A percentile compares a stretch with the other conserved stretches of the same genome.
These are phyloP conservation scores for Candida odintsovae DNA, from an alignment of 805 yeast genomes.

Conservation along the genomic window DNA sequence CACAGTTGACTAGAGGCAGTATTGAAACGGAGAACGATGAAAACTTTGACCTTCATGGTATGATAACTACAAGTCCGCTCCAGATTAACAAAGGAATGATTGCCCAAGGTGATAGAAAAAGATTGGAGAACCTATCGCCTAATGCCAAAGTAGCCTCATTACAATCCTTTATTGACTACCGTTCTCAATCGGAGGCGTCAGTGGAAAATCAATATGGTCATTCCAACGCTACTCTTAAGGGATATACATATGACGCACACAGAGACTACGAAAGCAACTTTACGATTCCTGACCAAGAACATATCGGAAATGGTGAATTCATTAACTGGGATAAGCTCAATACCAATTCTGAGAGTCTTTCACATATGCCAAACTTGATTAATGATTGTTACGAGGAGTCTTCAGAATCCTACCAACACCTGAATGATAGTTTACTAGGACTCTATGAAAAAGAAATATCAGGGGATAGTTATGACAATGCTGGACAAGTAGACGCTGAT, in stretches of 20 bases:
- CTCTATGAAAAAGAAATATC: background rate
- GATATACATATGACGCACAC: background rate
- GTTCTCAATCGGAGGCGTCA: background rate
- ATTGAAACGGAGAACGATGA: constrained; percentile 12
- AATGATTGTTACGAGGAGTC: background rate
- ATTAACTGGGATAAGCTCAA: constrained; percentile 4
- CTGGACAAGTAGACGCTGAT: background rate
- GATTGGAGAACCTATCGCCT: background rate
- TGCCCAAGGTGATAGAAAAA: background rate
- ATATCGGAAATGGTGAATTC: background rate
- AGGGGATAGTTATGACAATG: background rate
- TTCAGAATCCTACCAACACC: background rate
- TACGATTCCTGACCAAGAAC: background rate
- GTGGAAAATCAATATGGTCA: background rate
- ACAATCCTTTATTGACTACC: background rate
- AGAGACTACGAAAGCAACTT: background rate
- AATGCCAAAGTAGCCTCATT: background rate
- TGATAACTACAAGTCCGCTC: background rate
- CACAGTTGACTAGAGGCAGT: constrained; percentile 11
- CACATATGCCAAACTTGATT: background rate
- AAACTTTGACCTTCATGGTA: constrained; percentile 3
- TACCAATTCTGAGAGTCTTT: background rate
- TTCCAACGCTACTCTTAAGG: background rate
- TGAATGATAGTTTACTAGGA: background rate
- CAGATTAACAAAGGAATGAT: background rate